Base-by-base conservation (phyloP, 1,139 yeast species). In the Suhomyces maxii region DNA sequence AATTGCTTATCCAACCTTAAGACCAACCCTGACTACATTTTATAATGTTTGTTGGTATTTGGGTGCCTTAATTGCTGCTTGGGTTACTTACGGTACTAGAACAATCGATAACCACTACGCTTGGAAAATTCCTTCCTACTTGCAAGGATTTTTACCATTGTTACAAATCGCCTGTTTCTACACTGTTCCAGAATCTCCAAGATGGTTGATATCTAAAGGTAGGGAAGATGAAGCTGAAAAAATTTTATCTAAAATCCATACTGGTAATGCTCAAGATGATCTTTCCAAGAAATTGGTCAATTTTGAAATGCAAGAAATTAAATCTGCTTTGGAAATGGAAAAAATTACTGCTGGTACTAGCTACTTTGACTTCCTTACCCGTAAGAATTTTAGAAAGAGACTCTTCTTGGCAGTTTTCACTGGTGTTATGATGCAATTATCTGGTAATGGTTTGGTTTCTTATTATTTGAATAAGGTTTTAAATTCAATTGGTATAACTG, bases 41-140 rank as follows among this genome's bases (percentile, higher is more conserved):
- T 80, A 73, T 58, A 78, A 76, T 77, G 79, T 77, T 69, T 53
- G 54, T 35, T 56, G 58, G 59, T 56, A 56, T 41, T 55, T 79
- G 40, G 86, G 86, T 37, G 78, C 84, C 8, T 60, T 77, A 34
- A 55, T 81, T 40, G 84, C 84, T 7, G 79, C 86, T 2, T 73
- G 82, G 77, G 69, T 76, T 34, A 71, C 81, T 3, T 77, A 68
- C 51, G 83, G 82, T 42, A 70, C 80, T 12, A 65, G 71, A 47
- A 57, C 59, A 12, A 52, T 71, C 11, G 42, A 53, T 30, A 55
- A 53, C 37, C 61, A 67, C 51, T 57, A 56, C 46, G 59, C 73
- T 11, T 77, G 81, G 81, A 67, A 71, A 53, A 66, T 76, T 45
- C 80, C 81, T 7, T 73, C 79, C 8, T 68, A 68, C 51, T 58